Evolutionary conservation across 352 stramenopile genomes (phyloP).

Genomic region (Phytopythium vexans): DNA sequence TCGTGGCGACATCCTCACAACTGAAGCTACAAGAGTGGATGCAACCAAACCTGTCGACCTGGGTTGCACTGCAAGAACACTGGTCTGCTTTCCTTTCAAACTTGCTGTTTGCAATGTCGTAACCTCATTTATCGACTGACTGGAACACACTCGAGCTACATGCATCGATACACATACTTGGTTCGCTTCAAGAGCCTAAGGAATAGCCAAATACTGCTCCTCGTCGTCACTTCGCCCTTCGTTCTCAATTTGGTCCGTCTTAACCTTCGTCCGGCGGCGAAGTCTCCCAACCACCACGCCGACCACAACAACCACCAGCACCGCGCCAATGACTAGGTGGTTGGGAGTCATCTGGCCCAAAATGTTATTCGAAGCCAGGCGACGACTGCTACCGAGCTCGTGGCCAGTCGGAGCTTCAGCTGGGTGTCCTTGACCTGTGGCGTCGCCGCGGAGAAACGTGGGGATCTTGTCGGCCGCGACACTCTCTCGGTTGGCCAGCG

Average conservation of each 20-base stretch:
- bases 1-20: too few relatives aligned
- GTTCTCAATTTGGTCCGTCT: not conserved
- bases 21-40: too few relatives aligned
- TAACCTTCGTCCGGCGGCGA: conserved; percentile 1
- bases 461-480: not conserved
- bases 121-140: too few relatives aligned
- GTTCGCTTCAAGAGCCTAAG: too few relatives aligned
- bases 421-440: not conserved
- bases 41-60: too few relatives aligned
- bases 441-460: conserved; percentile 1
- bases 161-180: too few relatives aligned
- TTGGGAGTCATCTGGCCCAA: not conserved
- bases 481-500: not conserved
- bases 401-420: too few relatives aligned
- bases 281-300: not conserved
- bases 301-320: conserved; percentile 1
- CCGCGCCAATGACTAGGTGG: not conserved
- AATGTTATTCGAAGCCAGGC: not conserved
- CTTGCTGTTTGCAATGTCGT: too few relatives aligned
- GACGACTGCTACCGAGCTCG: not conserved
- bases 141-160: too few relatives aligned
- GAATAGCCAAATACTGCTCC: not conserved
- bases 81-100: too few relatives aligned
- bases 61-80: too few relatives aligned
- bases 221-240: not conserved